phyloP scores from a whole-genome alignment of 129 eudicot species.

The Helianthus annuus region HanXRQr2.0-SUNRISE NC_035434.2:172136193-172136692 shows the following conservation, averaged over 20 bases:
- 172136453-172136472: constrained; percentile 48
- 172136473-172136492: constrained; percentile 57
- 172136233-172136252: no score
- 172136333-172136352: no score
- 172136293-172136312: no score
- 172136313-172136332: no score
- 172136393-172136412: neutral
- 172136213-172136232: no score
- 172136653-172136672: constrained; percentile 96
- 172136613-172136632: constrained; percentile 74
- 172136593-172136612: constrained; percentile 99
- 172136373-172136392: no score
- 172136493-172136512: constrained; percentile 60
- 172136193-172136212: no score
- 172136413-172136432: neutral
- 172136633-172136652: constrained; percentile 68
- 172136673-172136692: constrained; percentile 78
- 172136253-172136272: no score
- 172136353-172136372: no score
- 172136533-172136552: constrained; percentile 79
- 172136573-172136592: constrained; percentile 85
- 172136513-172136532: constrained; percentile 72
- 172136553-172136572: constrained; percentile 88
- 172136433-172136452: constrained; percentile 16
- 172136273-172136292: no score